phyloP scores from a whole-genome alignment of 345 rosid genomes.

The Leavenworthia alabamica region DNA sequence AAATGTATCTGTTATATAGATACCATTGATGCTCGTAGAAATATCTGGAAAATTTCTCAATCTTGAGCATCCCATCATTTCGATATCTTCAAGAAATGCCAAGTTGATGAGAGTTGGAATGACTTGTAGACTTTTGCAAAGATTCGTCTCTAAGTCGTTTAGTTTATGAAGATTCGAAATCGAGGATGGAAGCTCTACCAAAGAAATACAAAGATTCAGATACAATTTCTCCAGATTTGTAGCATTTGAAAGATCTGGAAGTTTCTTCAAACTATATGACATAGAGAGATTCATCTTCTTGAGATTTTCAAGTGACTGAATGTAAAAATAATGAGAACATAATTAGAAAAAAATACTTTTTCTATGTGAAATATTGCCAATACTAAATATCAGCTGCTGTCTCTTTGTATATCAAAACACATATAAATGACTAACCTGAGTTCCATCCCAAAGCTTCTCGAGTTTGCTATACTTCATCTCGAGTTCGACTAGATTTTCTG shows the following conservation, averaged over 20 bases:
- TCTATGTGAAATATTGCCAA: not conserved
- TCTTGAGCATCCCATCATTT: not conserved
- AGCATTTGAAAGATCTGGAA: slow-evolving; percentile 1
- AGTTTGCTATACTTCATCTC: not conserved
- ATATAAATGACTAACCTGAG: not conserved
- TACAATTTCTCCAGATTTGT: not conserved
- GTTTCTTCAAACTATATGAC: not conserved
- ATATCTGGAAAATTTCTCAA: not conserved
- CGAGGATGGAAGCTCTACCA: not conserved
- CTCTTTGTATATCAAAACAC: not conserved
- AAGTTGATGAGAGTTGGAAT: not conserved
- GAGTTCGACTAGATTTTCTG: not conserved
- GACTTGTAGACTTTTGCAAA: not conserved
- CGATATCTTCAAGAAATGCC: not conserved
- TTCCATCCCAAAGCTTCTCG: slow-evolving; percentile 8
- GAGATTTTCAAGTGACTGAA: slow-evolving; percentile 22
- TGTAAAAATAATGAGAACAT: not conserved
- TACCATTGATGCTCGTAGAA: not conserved
- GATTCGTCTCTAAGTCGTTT: not conserved
- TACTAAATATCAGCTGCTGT: too few relatives aligned
- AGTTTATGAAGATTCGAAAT: not conserved
- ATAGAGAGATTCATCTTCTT: not conserved
- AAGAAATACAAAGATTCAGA: not conserved
- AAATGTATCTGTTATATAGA: not conserved
- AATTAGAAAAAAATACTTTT: not conserved